Conservation (phyloP, 139 green algal species). For the Micromonas pusilla region DNA sequence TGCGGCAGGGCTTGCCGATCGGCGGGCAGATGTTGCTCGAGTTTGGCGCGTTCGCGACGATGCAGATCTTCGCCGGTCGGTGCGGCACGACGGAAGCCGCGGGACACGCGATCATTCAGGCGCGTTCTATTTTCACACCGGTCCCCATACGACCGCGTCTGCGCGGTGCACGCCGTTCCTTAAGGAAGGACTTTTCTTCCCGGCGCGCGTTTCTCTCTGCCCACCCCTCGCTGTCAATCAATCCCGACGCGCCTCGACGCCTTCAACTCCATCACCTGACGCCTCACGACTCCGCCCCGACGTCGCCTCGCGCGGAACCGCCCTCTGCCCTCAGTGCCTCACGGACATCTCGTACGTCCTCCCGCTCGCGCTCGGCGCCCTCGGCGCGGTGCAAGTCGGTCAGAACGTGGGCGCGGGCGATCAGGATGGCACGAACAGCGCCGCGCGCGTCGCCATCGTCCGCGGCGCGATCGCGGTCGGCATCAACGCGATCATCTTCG, state of each 20-base stretch:
- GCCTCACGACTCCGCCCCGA: too few species aligned
- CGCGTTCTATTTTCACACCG: too few species aligned
- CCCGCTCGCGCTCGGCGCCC: conserved; percentile 3
- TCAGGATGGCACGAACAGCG: not conserved
- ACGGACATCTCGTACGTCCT: conserved; percentile 6
- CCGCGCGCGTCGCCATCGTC: not conserved
- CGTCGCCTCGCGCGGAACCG: too few species aligned
- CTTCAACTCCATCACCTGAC: too few species aligned
- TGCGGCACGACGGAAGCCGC: not conserved
- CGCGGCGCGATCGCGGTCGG: not conserved
- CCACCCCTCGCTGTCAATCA: too few species aligned
- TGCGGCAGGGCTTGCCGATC: not conserved
- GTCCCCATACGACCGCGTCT: too few species aligned
- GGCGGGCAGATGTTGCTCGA: conserved; percentile 1
- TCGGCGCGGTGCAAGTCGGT: not conserved
- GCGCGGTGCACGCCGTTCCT: too few species aligned
- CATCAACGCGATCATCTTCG: conserved; percentile 7
- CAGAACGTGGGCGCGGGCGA: not conserved
- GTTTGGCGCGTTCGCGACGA: conserved; percentile 7
- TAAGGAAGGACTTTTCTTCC: too few species aligned
- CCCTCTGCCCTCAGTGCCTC: too few species aligned
- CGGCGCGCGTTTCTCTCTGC: too few species aligned
- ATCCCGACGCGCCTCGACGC: too few species aligned
- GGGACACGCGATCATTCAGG: conserved; percentile 1
- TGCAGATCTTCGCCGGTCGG: not conserved